Conservation (phyloP, 768 basidiomycete genomes). For the Suillus americanus region DNA sequence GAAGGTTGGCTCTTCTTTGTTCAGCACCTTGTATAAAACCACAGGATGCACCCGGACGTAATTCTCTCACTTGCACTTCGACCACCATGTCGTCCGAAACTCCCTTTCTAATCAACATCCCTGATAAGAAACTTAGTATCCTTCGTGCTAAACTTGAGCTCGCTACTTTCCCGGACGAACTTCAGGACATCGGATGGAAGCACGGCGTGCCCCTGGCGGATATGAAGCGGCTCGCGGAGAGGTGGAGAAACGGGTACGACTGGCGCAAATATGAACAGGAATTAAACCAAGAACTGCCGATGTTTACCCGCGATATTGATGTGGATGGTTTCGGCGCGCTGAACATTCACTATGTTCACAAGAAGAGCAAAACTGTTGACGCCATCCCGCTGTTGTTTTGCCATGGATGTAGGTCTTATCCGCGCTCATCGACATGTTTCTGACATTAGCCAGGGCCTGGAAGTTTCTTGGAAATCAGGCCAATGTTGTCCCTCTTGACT, state of each 20-base stretch:
- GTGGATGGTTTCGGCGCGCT: constrained; percentile 48
- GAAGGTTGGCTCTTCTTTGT: background rate
- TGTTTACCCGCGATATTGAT: constrained; percentile 49
- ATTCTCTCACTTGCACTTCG: background rate
- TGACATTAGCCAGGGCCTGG: background rate
- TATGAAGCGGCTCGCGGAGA: constrained; percentile 44
- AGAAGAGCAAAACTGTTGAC: constrained; percentile 39
- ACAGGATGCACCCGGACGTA: background rate
- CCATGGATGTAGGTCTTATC: constrained; percentile 56
- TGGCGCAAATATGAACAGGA: constrained; percentile 53
- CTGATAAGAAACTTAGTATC: constrained; percentile 39
- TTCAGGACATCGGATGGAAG: constrained; percentile 47
- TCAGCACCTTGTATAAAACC: background rate
- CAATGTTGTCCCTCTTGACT: constrained; percentile 40
- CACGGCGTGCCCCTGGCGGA: constrained; percentile 54
- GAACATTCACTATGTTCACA: constrained; percentile 60
- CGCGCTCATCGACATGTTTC: constrained; percentile 22
- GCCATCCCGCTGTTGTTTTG: constrained; percentile 62
- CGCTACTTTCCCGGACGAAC: constrained; percentile 53
- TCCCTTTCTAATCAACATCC: constrained; percentile 49
- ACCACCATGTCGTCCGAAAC: constrained; percentile 32
- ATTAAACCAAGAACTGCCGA: constrained; percentile 38
- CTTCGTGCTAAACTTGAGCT: constrained; percentile 49
- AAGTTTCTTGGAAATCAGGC: background rate
- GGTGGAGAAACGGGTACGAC: constrained; percentile 55